Evolutionary conservation across 2,329 filamentous ascomycete genomes (phyloP).

Genomic region (Colletotrichum acutatum): DNA sequence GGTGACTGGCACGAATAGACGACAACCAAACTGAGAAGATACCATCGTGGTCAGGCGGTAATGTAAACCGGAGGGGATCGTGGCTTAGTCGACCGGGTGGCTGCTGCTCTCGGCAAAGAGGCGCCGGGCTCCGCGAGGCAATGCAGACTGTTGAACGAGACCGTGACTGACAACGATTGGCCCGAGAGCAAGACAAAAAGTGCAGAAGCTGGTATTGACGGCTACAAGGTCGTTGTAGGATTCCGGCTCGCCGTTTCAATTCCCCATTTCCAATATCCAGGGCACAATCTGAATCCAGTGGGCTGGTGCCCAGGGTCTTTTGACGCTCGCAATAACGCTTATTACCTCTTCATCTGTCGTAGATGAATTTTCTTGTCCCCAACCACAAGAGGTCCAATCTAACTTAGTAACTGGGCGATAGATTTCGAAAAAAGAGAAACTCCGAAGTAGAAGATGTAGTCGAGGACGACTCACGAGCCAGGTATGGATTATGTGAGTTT

Average conservation of each 20-base stretch:
- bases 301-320: slow-evolving; percentile 6
- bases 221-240: background rate
- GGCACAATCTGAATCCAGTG: background rate
- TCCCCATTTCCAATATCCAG: background rate
- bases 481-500: background rate
- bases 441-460: background rate
- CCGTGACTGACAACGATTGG: background rate
- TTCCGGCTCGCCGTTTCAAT: background rate
- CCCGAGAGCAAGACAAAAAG: background rate
- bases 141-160: background rate
- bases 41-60: slow-evolving; percentile 21
- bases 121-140: background rate
- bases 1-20: background rate
- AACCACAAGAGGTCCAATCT: background rate
- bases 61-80: slow-evolving; percentile 9
- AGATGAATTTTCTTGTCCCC: slow-evolving; percentile 6
- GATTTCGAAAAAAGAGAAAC: background rate
- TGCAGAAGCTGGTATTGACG: background rate
- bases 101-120: slow-evolving; percentile 21
- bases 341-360: background rate
- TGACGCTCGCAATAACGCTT: slow-evolving; percentile 19
- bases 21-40: background rate
- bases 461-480: background rate
- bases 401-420: background rate
- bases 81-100: slow-evolving; percentile 32